These are phyloP conservation scores for Linderina pennispora DNA, from an alignment of 192 early-diverging fungal genomes.

Conservation along the genomic window DNA sequence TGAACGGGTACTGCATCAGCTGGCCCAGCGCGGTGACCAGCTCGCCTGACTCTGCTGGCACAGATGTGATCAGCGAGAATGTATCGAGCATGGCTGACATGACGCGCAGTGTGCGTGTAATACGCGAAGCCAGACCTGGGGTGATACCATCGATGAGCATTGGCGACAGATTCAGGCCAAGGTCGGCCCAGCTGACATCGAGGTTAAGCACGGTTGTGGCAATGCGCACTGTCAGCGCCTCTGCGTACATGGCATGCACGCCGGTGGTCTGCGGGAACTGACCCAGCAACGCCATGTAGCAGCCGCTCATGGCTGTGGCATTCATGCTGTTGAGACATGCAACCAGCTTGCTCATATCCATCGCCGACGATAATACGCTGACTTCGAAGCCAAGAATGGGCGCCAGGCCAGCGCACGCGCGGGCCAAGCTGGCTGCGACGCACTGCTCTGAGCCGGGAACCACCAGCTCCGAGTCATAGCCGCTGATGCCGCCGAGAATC, in stretches of 20 bases:
- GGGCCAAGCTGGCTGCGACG: conserved; percentile 12
- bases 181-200: conserved; percentile 23
- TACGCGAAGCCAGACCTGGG: conserved; percentile 1
- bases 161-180: conserved; percentile 12
- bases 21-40: conserved; percentile 5
- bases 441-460: conserved; percentile 13
- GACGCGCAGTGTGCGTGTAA: conserved; percentile 13
- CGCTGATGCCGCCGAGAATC: conserved; percentile 9
- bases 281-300: conserved; percentile 25
- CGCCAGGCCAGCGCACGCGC: conserved; percentile 34
- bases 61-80: conserved; percentile 27
- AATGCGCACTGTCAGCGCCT: conserved; percentile 23
- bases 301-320: conserved; percentile 8
- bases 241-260: conserved; percentile 11
- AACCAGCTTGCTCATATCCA: conserved; percentile 33
- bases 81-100: conserved; percentile 19
- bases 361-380: conserved; percentile 32
- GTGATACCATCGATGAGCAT: conserved; percentile 8
- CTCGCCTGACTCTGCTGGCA: background rate
- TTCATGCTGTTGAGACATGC: conserved; percentile 39
- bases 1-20: conserved; percentile 17
- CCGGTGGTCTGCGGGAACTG: conserved; percentile 15
- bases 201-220: conserved; percentile 31
- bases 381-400: conserved; percentile 36
- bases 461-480: conserved; percentile 2